phyloP scores from a whole-genome alignment of 2,329 filamentous ascomycete genomes.

The Pseudogymnoascus sp. region DNA sequence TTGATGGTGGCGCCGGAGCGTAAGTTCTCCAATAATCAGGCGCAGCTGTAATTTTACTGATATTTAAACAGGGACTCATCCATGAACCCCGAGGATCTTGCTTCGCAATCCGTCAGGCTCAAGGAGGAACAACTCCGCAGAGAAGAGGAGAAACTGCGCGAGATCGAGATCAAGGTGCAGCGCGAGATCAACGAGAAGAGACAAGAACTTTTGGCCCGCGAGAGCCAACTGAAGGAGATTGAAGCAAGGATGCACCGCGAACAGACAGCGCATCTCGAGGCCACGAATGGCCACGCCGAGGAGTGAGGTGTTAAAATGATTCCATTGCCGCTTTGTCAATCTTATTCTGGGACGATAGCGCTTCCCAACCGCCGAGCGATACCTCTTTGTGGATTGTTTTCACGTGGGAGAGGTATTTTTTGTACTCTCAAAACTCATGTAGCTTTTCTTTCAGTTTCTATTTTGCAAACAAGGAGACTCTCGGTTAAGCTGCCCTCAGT shows the following conservation, averaged over 20 bases:
- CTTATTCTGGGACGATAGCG: slow-evolving; percentile 7
- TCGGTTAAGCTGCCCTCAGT: slow-evolving; percentile 9
- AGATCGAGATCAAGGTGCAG: slow-evolving; percentile 99
- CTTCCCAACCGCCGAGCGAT: slow-evolving; percentile 9
- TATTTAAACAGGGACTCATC: slow-evolving; percentile 57
- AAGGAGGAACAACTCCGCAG: slow-evolving; percentile 99
- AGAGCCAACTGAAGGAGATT: slow-evolving; percentile 97
- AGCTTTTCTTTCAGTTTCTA: slow-evolving; percentile 8
- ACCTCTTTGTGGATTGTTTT: slow-evolving; percentile 9
- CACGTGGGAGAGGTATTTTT: slow-evolving; percentile 6
- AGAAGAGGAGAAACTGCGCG: slow-evolving; percentile 98
- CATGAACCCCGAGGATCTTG: slow-evolving; percentile 96
- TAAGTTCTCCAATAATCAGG: slow-evolving; percentile 45
- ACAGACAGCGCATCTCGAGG: slow-evolving; percentile 45
- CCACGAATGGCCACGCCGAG: slow-evolving; percentile 24
- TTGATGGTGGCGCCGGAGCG: slow-evolving; percentile 81
- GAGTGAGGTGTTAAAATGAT: slow-evolving; percentile 7
- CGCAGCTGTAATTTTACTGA: slow-evolving; percentile 28
- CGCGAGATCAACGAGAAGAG: slow-evolving; percentile 99
- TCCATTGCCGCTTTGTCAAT: slow-evolving; percentile 6
- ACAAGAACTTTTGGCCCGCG: slow-evolving; percentile 92
- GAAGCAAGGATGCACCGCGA: slow-evolving; percentile 95
- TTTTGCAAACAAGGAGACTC: slow-evolving; percentile 9
- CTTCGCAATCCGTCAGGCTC: slow-evolving; percentile 92
- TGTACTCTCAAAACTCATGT: slow-evolving; percentile 10